A percentile compares a stretch with the other conserved stretches of the same genome.
Conservation (phyloP, 768 basidiomycete genomes). For the Artomyces pyxidatus region DNA sequence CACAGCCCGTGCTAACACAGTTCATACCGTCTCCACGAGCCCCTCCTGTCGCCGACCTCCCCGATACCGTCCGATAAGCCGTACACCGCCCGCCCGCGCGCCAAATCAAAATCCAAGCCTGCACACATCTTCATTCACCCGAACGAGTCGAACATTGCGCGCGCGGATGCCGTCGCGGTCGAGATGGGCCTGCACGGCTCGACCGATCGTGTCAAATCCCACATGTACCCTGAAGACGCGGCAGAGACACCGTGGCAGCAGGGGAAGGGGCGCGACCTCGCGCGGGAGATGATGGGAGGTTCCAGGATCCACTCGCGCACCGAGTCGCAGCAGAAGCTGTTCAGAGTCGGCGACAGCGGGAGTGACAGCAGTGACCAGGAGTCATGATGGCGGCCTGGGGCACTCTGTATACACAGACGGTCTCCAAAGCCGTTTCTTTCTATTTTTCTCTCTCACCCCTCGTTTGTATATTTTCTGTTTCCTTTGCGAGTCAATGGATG, state of each 20-base stretch:
- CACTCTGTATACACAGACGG: no score
- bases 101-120: slow-evolving; percentile 45
- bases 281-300: slow-evolving; percentile 35
- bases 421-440: no score
- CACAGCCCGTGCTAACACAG: background rate
- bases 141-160: slow-evolving; percentile 50
- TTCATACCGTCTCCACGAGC: slow-evolving; percentile 1
- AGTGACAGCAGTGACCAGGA: no score
- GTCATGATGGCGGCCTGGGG: no score
- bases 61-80: slow-evolving; percentile 1
- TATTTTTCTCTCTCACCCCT: no score
- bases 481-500: no score
- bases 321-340: slow-evolving; percentile 9
- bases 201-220: slow-evolving; percentile 38
- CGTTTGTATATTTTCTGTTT: no score
- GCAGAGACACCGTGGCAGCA: slow-evolving; percentile 40
- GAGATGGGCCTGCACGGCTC: slow-evolving; percentile 44
- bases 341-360: slow-evolving; percentile 10
- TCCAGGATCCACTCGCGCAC: slow-evolving; percentile 3
- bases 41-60: slow-evolving; percentile 1
- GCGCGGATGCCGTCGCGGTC: slow-evolving; percentile 54
- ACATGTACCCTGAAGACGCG: slow-evolving; percentile 28
- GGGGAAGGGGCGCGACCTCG: slow-evolving; percentile 43
- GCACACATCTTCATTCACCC: slow-evolving; percentile 54
- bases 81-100: slow-evolving; percentile 30